Evolutionary conservation across 768 basidiomycete species (phyloP), one percentile per base, ranked within the genome.

Genomic region (Pisolithus sp.): DNA sequence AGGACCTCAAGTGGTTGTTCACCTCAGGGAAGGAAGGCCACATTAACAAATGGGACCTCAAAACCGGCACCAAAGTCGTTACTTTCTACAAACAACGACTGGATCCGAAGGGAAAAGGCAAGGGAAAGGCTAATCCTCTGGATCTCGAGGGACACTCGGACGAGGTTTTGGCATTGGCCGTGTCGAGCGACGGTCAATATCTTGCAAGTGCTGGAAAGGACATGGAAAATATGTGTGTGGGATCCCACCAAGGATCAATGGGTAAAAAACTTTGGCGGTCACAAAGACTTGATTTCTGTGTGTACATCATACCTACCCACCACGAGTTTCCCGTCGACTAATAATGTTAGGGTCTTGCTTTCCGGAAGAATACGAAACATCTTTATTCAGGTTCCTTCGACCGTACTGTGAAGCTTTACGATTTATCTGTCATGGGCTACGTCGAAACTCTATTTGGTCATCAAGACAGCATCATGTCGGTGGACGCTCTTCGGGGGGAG

Each of bases 371-470:
- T 43, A 83, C 88, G 3, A 74, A 82, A 49, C 66, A 67, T 28
- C 70, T 93, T 26, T 89, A 89, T 68, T 79, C 85, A 17, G 81
- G 79, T 37, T 87, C 91, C 17, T 82, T 84, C 63, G 90, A 98
- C 66, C 86, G 94, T 13, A 93, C 93, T 0, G 63, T 96, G 51
- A 95, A 95, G 67, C 74, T 97, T 3, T 95, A 87, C 68, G 94
- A 88, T 64, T 71, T 79, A 43, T 78, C 72, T 54, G 89, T 90
- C 5, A 80, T 95, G 77, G 93, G 91, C 9, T 93, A 93, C 61
- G 86, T 98, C 51, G 95, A 99, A 67, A 97, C 95, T 7, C 74
- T 98, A 4, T 99, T 95, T 64, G 96, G 96, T 1, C 96, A 99
- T 64, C 95, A 98, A 71, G 94, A 97, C 62, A 79, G 81, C 26